Evolutionary conservation across 139 green algal species (phyloP).

Genomic region (Bryopsis sp.): DNA sequence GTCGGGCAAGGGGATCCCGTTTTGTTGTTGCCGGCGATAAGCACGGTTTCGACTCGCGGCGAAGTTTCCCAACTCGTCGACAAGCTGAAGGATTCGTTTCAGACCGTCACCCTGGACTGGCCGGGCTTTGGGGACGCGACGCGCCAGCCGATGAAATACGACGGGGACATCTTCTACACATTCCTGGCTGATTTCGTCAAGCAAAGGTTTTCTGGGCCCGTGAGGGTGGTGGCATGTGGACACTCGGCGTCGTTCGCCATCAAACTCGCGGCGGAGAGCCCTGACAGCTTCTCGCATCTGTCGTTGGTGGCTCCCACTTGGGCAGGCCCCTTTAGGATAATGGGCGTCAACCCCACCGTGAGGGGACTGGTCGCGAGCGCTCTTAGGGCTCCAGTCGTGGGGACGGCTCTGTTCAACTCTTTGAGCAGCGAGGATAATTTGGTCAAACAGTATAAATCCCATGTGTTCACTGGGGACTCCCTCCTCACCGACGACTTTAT

Average conservation of each 20-base stretch:
- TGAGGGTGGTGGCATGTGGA: not conserved
- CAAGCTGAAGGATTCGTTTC: not conserved
- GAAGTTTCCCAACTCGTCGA: not conserved
- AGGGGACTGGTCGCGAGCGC: not conserved
- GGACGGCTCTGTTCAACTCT: not conserved
- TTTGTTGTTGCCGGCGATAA: not conserved
- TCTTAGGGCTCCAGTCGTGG: not conserved
- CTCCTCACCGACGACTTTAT: conserved; percentile 7
- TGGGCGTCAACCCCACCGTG: not conserved
- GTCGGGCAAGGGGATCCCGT: not conserved
- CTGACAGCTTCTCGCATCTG: not conserved
- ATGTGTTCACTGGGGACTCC: not conserved
- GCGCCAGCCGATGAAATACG: not conserved
- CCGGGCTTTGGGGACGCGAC: conserved; percentile 2
- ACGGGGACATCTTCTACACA: not conserved
- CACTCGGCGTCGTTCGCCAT: not conserved
- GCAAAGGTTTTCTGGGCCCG: not conserved
- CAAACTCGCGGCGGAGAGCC: not conserved
- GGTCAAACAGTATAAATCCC: not conserved
- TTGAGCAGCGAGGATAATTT: not conserved
- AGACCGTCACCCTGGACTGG: not conserved
- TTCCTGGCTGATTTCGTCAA: not conserved
- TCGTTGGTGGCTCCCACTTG: not conserved
- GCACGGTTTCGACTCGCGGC: not conserved
- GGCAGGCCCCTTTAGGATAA: not conserved